Evolutionary conservation across 2,329 filamentous ascomycete species (phyloP).

Genomic region (Alternaria infectoria): DNA sequence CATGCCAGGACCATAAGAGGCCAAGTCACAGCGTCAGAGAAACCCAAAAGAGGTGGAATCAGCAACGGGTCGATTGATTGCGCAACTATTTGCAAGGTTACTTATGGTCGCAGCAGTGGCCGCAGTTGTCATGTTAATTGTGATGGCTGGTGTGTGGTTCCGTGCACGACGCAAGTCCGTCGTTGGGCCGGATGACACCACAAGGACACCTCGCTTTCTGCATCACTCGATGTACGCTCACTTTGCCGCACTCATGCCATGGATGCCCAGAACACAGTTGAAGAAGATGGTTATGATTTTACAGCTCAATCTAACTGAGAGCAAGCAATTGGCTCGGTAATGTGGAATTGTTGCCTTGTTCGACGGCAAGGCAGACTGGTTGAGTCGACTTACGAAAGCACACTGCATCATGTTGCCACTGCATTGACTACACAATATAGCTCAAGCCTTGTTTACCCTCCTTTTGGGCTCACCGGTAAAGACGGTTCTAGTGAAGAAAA

Average conservation of each 20-base stretch:
- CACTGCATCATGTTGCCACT: constrained; percentile 44
- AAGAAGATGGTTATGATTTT: constrained; percentile 11
- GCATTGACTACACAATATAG: constrained; percentile 28
- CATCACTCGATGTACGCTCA: constrained; percentile 24
- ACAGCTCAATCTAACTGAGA: constrained; percentile 34
- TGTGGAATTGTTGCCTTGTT: constrained; percentile 33
- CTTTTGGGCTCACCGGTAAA: constrained; percentile 45
- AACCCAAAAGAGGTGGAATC: constrained; percentile 26
- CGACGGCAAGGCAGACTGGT: constrained; percentile 37
- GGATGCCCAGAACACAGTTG: constrained; percentile 18
- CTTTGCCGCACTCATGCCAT: constrained; percentile 19
- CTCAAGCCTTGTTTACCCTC: constrained; percentile 29
- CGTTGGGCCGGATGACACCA: constrained; percentile 31
- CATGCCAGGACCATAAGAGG: constrained; percentile 24
- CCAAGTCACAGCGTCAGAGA: constrained; percentile 23
- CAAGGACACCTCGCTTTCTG: constrained; percentile 36
- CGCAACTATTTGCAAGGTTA: constrained; percentile 39
- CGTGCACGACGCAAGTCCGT: constrained; percentile 37
- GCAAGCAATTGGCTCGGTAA: constrained; percentile 40
- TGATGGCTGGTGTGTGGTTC: constrained; percentile 41
- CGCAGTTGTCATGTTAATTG: constrained; percentile 43
- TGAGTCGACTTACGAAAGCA: constrained; percentile 34
- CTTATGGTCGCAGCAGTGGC: constrained; percentile 37
- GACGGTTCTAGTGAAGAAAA: constrained; percentile 43
- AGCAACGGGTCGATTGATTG: constrained; percentile 37